Evolutionary conservation across 169 alveolate species (phyloP).

Genomic region (Cryptosporidium andersoni): DNA sequence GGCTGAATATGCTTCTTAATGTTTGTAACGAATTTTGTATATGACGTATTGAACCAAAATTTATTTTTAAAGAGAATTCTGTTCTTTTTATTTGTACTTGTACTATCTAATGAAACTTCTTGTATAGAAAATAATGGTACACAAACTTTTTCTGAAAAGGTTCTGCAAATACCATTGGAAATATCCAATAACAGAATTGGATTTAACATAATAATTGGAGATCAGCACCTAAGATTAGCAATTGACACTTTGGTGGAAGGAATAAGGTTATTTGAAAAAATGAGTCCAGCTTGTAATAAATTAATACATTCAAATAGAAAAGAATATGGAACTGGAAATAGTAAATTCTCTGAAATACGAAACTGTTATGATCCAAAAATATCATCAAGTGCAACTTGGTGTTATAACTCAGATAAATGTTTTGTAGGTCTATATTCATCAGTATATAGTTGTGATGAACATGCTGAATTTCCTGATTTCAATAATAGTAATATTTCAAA

Average conservation of each 20-base stretch:
- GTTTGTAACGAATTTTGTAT: too few relatives aligned
- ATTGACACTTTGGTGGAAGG: constrained; percentile 62
- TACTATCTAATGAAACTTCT: background rate
- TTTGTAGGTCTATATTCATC: constrained; percentile 2
- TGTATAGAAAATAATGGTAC: background rate
- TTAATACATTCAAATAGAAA: background rate
- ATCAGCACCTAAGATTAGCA: constrained; percentile 4
- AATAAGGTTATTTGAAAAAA: constrained; percentile 40
- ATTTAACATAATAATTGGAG: constrained; percentile 22
- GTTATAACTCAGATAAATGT: constrained; percentile 37
- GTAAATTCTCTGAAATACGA: background rate
- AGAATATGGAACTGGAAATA: background rate
- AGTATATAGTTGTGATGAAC: constrained; percentile 25
- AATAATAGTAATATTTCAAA: background rate
- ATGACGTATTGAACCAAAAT: too few relatives aligned
- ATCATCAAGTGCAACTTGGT: constrained; percentile 36
- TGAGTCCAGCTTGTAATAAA: constrained; percentile 52
- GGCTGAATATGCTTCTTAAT: too few relatives aligned
- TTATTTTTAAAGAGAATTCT: background rate
- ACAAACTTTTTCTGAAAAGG: too few relatives aligned
- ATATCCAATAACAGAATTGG: constrained; percentile 23
- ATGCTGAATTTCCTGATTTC: constrained; percentile 21
- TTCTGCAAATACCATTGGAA: background rate
- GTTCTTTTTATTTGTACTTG: constrained; percentile 1
- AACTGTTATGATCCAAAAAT: constrained; percentile 34